A percentile compares a stretch with the other conserved stretches of the same genome.
phyloP scores from a whole-genome alignment of 2,329 filamentous ascomycete genomes.

The Tolypocladium endophyticum region DNA sequence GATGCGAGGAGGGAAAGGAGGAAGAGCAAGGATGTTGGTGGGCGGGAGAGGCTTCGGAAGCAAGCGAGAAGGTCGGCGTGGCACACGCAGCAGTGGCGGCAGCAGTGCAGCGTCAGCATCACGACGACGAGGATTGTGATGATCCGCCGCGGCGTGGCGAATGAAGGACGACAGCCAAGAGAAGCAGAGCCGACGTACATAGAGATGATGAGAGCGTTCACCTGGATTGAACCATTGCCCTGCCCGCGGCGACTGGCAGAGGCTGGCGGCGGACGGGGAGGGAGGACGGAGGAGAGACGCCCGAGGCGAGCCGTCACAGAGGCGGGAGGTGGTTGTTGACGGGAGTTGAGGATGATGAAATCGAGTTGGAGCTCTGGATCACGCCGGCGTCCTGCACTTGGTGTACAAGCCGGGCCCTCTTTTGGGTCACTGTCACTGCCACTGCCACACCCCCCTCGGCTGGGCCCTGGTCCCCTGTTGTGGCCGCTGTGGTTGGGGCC shows the following conservation, averaged over 20 bases:
- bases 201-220: conserved; percentile 15
- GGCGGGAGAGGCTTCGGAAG: neutral
- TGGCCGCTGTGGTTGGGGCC: neutral
- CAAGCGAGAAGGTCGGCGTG: neutral
- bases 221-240: conserved; percentile 27
- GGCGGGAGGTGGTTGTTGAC: neutral
- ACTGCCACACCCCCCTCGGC: neutral
- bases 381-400: neutral
- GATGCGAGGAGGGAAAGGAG: conserved; percentile 3
- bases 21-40: neutral
- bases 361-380: conserved; percentile 2
- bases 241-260: conserved; percentile 23
- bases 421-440: neutral
- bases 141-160: neutral
- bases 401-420: neutral
- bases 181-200: conserved; percentile 7
- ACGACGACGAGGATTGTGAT: neutral
- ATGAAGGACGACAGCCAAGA: conserved; percentile 6
- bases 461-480: neutral
- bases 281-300: neutral
- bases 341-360: neutral
- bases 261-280: conserved; percentile 1
- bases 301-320: neutral
- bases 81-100: neutral
- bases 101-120: neutral